Evolutionary conservation across 768 basidiomycete genomes (phyloP), one percentile per base, ranked within the genome.

Genomic region (Boletus sp.): DNA sequence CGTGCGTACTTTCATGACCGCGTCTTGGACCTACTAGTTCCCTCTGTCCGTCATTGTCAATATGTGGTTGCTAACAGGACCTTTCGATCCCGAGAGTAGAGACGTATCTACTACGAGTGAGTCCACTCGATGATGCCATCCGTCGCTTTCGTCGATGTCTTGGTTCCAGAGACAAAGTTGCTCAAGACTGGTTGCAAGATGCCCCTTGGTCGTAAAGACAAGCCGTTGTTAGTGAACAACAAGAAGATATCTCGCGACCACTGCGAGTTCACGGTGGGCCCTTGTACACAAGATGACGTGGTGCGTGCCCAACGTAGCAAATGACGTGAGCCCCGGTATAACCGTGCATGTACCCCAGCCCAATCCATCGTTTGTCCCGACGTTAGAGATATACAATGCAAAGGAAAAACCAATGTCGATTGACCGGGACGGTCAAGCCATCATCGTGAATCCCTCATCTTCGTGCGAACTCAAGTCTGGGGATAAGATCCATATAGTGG

Each of bases 201-300:
- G 53, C 35, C 61, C 0, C 59, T 90, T 1, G 87, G 87, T 15
- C 75, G 89, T 39, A 85, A 81, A 67, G 80, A 76, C 1, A 69
- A 70, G 40, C 73, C 74, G 0, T 70, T 91, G 2, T 29, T 75
- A 5, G 70, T 90, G 43, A 79, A 78, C 54, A 77, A 75, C 71
- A 83, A 83, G 63, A 85, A 82, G 64, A 76, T 92, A 43, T 90
- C 88, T 0, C 75, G 77, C 29, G 72, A 80, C 21, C 84, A 88
- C 57, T 83, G 81, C 45, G 69, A 75, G 45, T 79, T 91, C 51
- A 70, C 72, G 6, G 83, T 90, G 4, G 83, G 77, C 1, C 57
- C 71, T 4, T 85, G 77, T 50, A 69, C 79, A 1, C 58, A 64
- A 14, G 80, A 83, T 37, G 77, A 88, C 54, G 75, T 77, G 54